Conservation (phyloP, 352 stramenopile species). For the Proteromonas lacertae region DNA sequence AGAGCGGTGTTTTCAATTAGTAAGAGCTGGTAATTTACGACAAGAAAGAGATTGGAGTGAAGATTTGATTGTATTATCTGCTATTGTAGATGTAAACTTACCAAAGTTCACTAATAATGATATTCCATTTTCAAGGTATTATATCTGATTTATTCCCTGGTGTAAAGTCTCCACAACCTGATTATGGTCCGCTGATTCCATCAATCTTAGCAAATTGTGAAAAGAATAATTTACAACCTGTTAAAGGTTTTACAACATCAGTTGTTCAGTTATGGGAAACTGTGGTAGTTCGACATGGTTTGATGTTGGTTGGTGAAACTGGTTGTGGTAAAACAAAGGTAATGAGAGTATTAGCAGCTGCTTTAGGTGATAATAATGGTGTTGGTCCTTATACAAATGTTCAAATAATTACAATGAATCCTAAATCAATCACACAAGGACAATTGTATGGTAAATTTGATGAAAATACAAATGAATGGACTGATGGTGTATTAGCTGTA, state of each 20-base stretch:
- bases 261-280: conserved; percentile 65
- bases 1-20: conserved; percentile 69
- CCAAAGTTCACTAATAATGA: conserved; percentile 68
- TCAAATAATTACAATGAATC: conserved; percentile 37
- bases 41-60: conserved; percentile 25
- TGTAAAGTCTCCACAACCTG: conserved; percentile 28
- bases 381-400: conserved; percentile 7
- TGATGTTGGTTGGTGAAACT: conserved; percentile 72
- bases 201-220: conserved; percentile 7
- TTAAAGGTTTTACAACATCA: conserved; percentile 15
- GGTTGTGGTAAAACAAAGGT: conserved; percentile 62
- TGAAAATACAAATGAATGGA: conserved; percentile 66
- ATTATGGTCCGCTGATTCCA: conserved; percentile 30
- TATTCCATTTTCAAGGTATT: conserved; percentile 53
- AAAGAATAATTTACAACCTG: conserved; percentile 8
- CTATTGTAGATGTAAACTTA: conserved; percentile 62
- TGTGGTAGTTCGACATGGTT: conserved; percentile 50
- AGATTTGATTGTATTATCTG: conserved; percentile 51
- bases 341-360: conserved; percentile 40
- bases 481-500: conserved; percentile 56
- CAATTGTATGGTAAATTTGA: conserved; percentile 75
- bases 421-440: conserved; percentile 60
- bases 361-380: conserved; percentile 35
- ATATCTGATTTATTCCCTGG: conserved; percentile 60
- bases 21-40: conserved; percentile 45